phyloP scores from a whole-genome alignment of 2,329 filamentous ascomycete genomes.

The Pseudogymnoascus sp. region DNA sequence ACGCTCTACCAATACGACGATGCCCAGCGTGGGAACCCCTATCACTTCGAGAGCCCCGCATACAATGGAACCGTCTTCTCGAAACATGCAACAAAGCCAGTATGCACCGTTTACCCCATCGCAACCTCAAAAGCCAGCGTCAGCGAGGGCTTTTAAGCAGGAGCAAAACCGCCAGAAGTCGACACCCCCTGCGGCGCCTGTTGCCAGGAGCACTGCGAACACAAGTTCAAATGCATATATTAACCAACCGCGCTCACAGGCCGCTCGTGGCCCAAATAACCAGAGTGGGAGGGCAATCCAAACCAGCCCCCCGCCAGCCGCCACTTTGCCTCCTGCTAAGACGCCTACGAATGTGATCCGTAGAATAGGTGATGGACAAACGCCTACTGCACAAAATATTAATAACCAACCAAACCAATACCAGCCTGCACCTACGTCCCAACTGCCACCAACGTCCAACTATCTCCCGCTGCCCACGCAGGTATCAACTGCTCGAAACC shows the following conservation, averaged over 20 bases:
- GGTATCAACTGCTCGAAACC: background rate
- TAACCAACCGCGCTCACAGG: background rate
- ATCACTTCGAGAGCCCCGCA: background rate
- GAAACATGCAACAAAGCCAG: background rate
- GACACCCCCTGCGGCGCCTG: background rate
- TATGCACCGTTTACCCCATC: background rate
- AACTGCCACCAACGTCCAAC: background rate
- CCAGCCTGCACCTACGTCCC: background rate
- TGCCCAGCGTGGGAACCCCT: background rate
- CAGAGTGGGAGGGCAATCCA: background rate
- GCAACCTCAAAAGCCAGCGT: background rate
- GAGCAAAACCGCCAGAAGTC: background rate
- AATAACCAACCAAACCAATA: constrained; percentile 2
- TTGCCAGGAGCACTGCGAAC: background rate
- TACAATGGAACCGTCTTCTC: background rate
- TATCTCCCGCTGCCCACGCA: background rate
- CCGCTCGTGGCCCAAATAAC: background rate
- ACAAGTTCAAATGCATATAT: background rate
- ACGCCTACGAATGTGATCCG: background rate
- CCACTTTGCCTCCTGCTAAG: background rate
- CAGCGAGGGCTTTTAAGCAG: background rate
- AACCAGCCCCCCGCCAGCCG: background rate
- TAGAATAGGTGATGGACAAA: background rate
- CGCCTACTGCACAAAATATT: background rate
- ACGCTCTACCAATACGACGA: background rate